These are phyloP conservation scores for Apophysomyces trapeziformis DNA, from an alignment of 371 early-diverging fungal species.

Conservation along the genomic window DNA sequence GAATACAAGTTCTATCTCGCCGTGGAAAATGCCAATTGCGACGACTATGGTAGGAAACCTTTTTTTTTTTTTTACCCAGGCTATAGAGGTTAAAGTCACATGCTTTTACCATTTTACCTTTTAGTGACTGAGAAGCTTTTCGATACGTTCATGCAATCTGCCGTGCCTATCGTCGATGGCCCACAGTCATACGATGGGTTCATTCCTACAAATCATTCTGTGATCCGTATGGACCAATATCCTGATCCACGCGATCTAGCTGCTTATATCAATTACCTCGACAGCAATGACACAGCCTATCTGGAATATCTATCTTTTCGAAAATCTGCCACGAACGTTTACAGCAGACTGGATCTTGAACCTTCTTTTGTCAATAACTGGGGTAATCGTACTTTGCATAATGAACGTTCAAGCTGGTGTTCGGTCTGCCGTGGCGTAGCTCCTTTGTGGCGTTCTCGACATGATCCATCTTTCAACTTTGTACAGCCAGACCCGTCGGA, in stretches of 20 bases:
- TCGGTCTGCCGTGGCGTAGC: constrained; percentile 40
- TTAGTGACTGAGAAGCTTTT: constrained; percentile 45
- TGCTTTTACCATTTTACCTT: background rate
- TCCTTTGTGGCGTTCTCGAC: constrained; percentile 36
- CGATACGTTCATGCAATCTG: constrained; percentile 29
- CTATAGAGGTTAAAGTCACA: no score
- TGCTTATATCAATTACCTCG: constrained; percentile 37
- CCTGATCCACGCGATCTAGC: constrained; percentile 48
- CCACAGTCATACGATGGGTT: constrained; percentile 39
- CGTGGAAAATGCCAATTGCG: constrained; percentile 49
- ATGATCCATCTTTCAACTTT: background rate
- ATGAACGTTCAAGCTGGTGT: constrained; percentile 36
- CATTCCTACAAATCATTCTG: constrained; percentile 35
- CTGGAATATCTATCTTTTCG: constrained; percentile 37
- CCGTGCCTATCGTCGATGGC: constrained; percentile 37
- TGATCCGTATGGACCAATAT: constrained; percentile 44
- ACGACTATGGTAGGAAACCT: constrained; percentile 38
- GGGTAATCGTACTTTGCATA: constrained; percentile 28
- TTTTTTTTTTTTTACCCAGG: background rate
- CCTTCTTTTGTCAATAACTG: constrained; percentile 35
- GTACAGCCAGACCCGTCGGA: constrained; percentile 10
- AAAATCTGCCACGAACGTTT: constrained; percentile 27
- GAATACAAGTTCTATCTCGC: constrained; percentile 52
- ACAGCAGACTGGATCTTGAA: constrained; percentile 33
- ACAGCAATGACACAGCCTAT: constrained; percentile 42